phyloP scores from a whole-genome alignment of 1,139 yeast genomes.

The Candida buenavistaensis region DNA sequence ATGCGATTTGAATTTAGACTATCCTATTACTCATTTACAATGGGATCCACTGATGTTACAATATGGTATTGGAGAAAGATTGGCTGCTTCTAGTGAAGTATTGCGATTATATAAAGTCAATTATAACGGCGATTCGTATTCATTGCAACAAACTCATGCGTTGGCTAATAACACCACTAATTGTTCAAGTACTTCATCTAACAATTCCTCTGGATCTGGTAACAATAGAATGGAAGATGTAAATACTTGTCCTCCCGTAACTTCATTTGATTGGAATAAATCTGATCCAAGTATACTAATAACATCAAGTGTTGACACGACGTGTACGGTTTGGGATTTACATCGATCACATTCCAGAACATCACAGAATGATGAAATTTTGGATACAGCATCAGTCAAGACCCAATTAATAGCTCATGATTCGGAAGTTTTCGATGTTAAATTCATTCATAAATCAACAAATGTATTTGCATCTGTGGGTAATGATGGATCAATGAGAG shows the following conservation, averaged over 20 bases:
- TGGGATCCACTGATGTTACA: slow-evolving; percentile 63
- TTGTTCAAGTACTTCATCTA: slow-evolving; percentile 16
- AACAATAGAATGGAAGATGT: slow-evolving; percentile 26
- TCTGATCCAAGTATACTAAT: slow-evolving; percentile 70
- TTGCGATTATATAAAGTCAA: slow-evolving; percentile 62
- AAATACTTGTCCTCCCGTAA: slow-evolving; percentile 73
- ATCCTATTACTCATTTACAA: slow-evolving; percentile 67
- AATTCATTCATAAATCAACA: slow-evolving; percentile 72
- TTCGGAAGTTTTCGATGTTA: slow-evolving; percentile 90
- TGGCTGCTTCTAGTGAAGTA: slow-evolving; percentile 73
- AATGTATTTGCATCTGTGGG: slow-evolving; percentile 91
- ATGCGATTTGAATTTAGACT: slow-evolving; percentile 56
- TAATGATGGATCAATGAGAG: slow-evolving; percentile 91
- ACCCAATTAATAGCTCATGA: slow-evolving; percentile 97
- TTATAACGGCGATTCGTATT: slow-evolving; percentile 33
- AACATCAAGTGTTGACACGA: slow-evolving; percentile 90
- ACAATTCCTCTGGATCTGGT: slow-evolving; percentile 7
- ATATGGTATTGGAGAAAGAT: slow-evolving; percentile 30
- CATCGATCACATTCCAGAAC: slow-evolving; percentile 29
- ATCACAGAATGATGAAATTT: slow-evolving; percentile 10
- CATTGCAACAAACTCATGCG: slow-evolving; percentile 39
- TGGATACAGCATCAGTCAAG: slow-evolving; percentile 69
- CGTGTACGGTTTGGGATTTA: slow-evolving; percentile 95
- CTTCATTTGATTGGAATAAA: slow-evolving; percentile 92
- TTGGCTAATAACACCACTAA: slow-evolving; percentile 40